Conservation (phyloP, 345 rosid genomes). For the Eucalyptus regnans region DNA sequence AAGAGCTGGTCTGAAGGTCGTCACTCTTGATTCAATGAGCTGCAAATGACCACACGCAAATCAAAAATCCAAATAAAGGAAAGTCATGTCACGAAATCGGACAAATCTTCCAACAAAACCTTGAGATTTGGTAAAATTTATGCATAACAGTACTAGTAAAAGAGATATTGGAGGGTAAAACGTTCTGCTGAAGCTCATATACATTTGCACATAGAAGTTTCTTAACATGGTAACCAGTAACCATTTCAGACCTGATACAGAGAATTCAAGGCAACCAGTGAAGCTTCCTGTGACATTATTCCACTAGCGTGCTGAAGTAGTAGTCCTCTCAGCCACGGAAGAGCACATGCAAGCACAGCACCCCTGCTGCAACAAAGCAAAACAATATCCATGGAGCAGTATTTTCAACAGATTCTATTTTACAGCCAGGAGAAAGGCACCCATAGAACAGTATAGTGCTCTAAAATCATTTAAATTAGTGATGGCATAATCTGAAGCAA, state of each 20-base stretch:
- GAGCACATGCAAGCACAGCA: conserved; percentile 71
- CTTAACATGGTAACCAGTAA: background rate
- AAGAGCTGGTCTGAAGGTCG: conserved; percentile 56
- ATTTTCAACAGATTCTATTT: background rate
- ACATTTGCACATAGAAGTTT: background rate
- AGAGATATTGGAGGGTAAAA: background rate
- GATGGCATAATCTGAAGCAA: background rate
- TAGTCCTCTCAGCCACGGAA: conserved; percentile 83
- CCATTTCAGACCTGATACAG: conserved; percentile 59
- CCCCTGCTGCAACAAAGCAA: conserved; percentile 41
- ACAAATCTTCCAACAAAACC: background rate
- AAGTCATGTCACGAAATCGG: background rate
- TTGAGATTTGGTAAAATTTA: background rate
- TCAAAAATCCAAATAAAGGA: background rate
- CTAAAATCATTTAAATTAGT: background rate
- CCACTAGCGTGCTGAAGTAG: conserved; percentile 80
- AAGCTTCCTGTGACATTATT: conserved; percentile 80
- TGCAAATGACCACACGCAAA: conserved; percentile 10
- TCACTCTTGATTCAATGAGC: conserved; percentile 76
- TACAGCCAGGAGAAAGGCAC: background rate
- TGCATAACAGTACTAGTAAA: background rate
- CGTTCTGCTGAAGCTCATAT: background rate
- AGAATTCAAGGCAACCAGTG: conserved; percentile 56
- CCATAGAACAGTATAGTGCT: background rate
- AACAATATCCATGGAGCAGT: background rate